phyloP scores from a whole-genome alignment of 2,329 filamentous ascomycete genomes.

The Myriosclerotinia duriaeana region DNA sequence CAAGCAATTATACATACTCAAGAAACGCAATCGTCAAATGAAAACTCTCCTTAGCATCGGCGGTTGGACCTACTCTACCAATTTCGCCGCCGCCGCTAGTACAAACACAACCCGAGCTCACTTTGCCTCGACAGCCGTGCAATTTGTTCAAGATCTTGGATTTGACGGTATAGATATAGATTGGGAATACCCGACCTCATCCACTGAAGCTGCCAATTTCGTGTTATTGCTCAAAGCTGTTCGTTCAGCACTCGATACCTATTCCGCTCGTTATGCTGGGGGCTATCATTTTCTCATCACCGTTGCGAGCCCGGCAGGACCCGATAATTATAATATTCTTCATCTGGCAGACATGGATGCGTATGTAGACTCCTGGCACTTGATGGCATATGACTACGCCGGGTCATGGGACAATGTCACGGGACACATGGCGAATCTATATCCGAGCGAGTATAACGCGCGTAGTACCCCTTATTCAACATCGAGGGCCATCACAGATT shows the following conservation, averaged over 20 bases:
- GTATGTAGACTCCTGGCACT: constrained; percentile 55
- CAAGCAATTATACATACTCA: constrained; percentile 76
- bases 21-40: constrained; percentile 73
- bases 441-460: constrained; percentile 51
- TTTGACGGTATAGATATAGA: constrained; percentile 51
- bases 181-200: constrained; percentile 35
- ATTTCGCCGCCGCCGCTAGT: constrained; percentile 68
- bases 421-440: constrained; percentile 73
- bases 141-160: constrained; percentile 71
- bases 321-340: constrained; percentile 49
- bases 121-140: constrained; percentile 70
- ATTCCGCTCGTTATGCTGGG: constrained; percentile 46
- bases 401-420: constrained; percentile 63
- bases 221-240: constrained; percentile 39
- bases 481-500: constrained; percentile 59
- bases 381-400: constrained; percentile 74
- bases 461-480: constrained; percentile 63
- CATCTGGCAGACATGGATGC: constrained; percentile 48
- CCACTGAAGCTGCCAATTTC: constrained; percentile 37
- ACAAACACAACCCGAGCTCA: constrained; percentile 58
- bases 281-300: constrained; percentile 56
- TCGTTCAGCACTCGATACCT: constrained; percentile 49
- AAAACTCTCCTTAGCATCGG: constrained; percentile 80
- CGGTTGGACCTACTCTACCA: constrained; percentile 79
- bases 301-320: constrained; percentile 53